Base-by-base conservation (phyloP, 164 flowering plant genomes). In the Magnolia sinica region DNA sequence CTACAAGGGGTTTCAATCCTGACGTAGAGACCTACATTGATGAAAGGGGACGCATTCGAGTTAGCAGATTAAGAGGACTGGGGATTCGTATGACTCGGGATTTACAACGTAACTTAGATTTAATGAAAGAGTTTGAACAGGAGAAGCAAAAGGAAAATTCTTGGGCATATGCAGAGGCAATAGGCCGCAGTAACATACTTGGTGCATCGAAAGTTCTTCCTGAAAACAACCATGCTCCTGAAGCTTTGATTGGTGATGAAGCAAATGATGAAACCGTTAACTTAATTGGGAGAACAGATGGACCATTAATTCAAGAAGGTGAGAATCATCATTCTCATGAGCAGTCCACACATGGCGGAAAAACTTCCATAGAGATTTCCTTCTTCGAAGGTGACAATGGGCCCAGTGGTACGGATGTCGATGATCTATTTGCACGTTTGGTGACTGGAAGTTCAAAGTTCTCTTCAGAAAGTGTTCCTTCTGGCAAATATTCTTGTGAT, bases 21-120 rank as follows among this genome's bases (percentile, higher is more conserved):
- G 90, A 83, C 79, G 86, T 92, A 71, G 94, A 87, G 76, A 89
- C 97, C 71, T 93, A 89, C 79, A n/a, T 87, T 73, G 97, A 96
- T 86, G 98, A 94, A 76, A 87, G 91, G 72, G 97, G 99, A 1
- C 88, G 82, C 61, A 73, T 89, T 64, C 89, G 94, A 58, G 91
- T 95, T 27, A 93, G 97, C 82, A 90, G 91, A 70, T 81, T 87
- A 23, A 91, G 96, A 80, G 93, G 93, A 69, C 86, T 96, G 89
- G 99, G 98, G 29, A 87, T 96, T 67, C 91, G 92, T 2, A 94
- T 96, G 97, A 92, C 98, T 64, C 91, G 99, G 68, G 98, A 96
- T 85, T 68, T 96, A 73, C 95, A 94, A 72, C 88, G 91, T 82
- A 96, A 96, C 81, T 86, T 94, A 78, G 96, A 91, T 82, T 78